phyloP scores from a whole-genome alignment of 1,139 yeast species.

The Chernovozyma aurita region DNA sequence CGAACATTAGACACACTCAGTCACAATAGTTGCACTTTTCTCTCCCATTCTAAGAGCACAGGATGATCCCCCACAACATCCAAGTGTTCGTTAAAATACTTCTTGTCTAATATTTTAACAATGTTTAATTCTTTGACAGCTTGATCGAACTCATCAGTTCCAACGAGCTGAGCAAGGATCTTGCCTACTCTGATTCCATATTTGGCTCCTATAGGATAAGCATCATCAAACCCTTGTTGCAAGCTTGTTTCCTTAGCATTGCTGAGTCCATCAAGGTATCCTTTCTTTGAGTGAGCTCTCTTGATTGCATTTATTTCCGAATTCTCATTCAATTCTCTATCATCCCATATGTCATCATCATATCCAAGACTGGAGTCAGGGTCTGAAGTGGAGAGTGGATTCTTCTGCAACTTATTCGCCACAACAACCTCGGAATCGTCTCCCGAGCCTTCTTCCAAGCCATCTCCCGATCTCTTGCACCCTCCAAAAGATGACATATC shows the following conservation, averaged over 20 bases:
- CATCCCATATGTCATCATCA: conserved; percentile 47
- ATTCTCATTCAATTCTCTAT: conserved; percentile 23
- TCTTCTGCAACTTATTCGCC: too few species aligned
- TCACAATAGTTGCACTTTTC: background rate
- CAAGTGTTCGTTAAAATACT: conserved; percentile 49
- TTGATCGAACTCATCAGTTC: conserved; percentile 15
- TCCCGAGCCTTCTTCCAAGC: too few species aligned
- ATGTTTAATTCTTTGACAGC: conserved; percentile 53
- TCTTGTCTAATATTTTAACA: conserved; percentile 41
- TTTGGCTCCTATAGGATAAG: conserved; percentile 70
- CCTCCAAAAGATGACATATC: too few species aligned
- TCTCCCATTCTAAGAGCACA: conserved; percentile 26
- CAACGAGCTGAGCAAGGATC: conserved; percentile 47
- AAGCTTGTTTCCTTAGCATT: conserved; percentile 64
- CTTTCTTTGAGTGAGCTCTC: conserved; percentile 73
- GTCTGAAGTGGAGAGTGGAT: too few species aligned
- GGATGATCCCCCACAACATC: conserved; percentile 26
- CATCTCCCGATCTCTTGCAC: too few species aligned
- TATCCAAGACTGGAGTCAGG: too few species aligned
- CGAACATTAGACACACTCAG: too few species aligned
- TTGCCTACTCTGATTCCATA: conserved; percentile 66
- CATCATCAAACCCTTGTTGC: conserved; percentile 78
- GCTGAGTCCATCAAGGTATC: conserved; percentile 79
- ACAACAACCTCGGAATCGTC: too few species aligned
- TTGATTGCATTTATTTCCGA: conserved; percentile 31